A percentile compares a stretch with the other conserved stretches of the same genome.
Conservation (phyloP, 345 rosid species). For the Geranium rotundifolium region DNA sequence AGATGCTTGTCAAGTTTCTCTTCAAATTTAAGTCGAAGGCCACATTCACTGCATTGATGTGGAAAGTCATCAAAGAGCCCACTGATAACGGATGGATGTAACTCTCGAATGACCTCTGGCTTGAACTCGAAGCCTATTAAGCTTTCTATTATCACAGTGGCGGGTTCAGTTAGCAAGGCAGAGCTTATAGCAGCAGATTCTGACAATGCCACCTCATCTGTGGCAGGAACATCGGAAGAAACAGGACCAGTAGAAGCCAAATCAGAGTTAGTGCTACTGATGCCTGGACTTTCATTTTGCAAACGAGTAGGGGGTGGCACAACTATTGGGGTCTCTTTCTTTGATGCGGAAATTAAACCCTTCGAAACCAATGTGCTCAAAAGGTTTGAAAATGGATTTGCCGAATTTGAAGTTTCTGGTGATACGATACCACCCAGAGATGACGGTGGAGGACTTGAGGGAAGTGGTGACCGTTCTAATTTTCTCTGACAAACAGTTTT, state of each 20-base stretch:
- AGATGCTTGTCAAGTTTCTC: conserved; percentile 62
- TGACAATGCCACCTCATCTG: conserved; percentile 24
- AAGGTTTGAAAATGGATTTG: conserved; percentile 64
- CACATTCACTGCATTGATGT: conserved; percentile 66
- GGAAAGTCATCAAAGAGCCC: conserved; percentile 55
- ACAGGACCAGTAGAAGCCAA: conserved; percentile 27
- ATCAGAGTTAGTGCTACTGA: conserved; percentile 20
- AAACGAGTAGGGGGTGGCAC: background rate
- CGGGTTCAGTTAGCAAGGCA: conserved; percentile 15
- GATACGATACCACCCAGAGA: conserved; percentile 23
- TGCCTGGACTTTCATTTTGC: conserved; percentile 28
- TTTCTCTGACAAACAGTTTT: conserved; percentile 21
- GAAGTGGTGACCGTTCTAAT: conserved; percentile 31
- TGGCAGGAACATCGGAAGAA: conserved; percentile 22
- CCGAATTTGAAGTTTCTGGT: conserved; percentile 30
- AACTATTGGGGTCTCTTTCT: conserved; percentile 13
- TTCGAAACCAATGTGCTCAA: conserved; percentile 85
- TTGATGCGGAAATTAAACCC: conserved; percentile 81
- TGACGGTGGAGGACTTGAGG: conserved; percentile 29
- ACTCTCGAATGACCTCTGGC: conserved; percentile 60
- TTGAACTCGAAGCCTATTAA: conserved; percentile 68
- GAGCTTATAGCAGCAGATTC: conserved; percentile 26
- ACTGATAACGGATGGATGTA: conserved; percentile 60
- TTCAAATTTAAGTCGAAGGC: conserved; percentile 54
- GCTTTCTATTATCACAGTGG: conserved; percentile 20